Evolutionary conservation across 306 rosid genomes (phyloP).

Genomic region (Elaeagnus macrophylla): DNA sequence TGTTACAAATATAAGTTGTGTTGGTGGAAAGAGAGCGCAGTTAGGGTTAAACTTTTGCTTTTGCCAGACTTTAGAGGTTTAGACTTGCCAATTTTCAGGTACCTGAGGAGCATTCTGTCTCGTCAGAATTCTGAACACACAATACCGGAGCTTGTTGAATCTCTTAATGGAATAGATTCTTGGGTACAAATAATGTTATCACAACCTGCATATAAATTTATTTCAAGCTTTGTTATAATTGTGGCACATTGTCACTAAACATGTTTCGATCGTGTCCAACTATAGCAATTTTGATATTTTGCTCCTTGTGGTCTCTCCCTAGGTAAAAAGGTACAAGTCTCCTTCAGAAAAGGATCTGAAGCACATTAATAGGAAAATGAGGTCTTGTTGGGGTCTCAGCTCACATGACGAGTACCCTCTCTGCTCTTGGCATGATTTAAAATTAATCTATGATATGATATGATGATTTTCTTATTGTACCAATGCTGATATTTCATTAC

Average conservation of each 20-base stretch:
- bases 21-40: neutral
- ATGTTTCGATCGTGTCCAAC: neutral
- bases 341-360: constrained; percentile 82
- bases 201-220: neutral
- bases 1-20: neutral
- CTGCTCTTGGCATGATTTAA: constrained; percentile 17
- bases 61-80: constrained; percentile 15
- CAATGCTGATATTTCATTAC: constrained; percentile 7
- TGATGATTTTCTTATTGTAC: neutral
- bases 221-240: neutral
- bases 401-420: constrained; percentile 68
- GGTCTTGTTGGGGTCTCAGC: constrained; percentile 85
- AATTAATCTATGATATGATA: constrained; percentile 1
- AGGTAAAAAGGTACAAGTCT: constrained; percentile 53
- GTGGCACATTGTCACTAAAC: neutral
- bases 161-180: constrained; percentile 50
- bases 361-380: constrained; percentile 78
- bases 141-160: constrained; percentile 52
- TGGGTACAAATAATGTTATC: constrained; percentile 39
- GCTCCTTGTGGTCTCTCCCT: constrained; percentile 9
- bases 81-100: constrained; percentile 37
- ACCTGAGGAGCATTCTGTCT: constrained; percentile 45
- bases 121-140: constrained; percentile 44
- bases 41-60: neutral
- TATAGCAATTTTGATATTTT: neutral